These are phyloP conservation scores for Plasmodium cynomolgi DNA, from an alignment of 169 alveolate genomes.

Conservation along the genomic window DNA sequence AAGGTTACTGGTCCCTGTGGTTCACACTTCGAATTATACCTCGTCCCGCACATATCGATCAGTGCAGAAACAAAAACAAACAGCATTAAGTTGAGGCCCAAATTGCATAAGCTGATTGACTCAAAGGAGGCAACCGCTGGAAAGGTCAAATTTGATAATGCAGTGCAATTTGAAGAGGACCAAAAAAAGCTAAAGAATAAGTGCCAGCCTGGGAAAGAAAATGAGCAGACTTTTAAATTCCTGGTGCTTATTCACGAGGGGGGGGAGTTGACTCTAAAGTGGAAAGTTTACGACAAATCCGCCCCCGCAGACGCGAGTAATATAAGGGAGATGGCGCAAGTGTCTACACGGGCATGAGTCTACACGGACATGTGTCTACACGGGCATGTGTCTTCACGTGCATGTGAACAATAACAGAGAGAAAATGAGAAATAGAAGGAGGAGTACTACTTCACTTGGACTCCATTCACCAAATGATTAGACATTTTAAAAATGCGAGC, in stretches of 20 bases:
- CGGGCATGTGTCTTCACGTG: too few species aligned
- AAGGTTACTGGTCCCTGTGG: slow-evolving; percentile 18
- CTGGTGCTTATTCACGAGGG: background rate
- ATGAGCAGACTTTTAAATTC: background rate
- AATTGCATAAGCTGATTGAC: background rate
- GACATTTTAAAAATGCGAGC: too few species aligned
- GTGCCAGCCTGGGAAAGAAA: background rate
- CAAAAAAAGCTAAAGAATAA: background rate
- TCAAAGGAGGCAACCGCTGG: background rate
- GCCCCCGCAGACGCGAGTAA: background rate
- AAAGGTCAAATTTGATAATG: background rate
- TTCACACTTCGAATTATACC: background rate
- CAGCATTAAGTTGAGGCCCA: background rate
- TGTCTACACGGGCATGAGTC: too few species aligned
- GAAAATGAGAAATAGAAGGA: too few species aligned
- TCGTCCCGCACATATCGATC: slow-evolving; percentile 11
- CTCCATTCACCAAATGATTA: too few species aligned
- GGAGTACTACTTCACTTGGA: too few species aligned
- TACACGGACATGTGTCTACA: too few species aligned
- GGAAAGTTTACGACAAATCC: background rate
- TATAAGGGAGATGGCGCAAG: background rate
- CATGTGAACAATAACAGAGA: too few species aligned
- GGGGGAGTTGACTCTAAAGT: slow-evolving; percentile 1
- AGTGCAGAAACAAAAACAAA: background rate
- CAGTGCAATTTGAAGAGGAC: background rate